Conservation (phyloP, 202 grass and related monocot genomes). For the Panicum virgatum region DNA sequence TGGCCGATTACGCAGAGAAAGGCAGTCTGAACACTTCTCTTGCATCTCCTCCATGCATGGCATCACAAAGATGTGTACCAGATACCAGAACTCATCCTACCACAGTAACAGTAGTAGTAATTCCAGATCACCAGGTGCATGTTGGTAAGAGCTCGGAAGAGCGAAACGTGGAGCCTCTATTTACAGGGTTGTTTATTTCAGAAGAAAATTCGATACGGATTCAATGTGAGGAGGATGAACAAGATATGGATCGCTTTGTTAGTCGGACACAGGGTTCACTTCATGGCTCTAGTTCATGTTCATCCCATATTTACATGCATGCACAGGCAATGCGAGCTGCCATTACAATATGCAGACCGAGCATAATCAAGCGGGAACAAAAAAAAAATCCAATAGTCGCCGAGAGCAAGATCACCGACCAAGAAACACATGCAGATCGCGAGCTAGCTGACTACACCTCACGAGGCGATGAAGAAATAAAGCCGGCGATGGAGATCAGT, state of each 20-base stretch:
- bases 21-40: neutral
- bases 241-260: neutral
- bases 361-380: neutral
- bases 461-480: neutral
- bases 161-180: neutral
- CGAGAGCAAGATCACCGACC: neutral
- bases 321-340: neutral
- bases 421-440: neutral
- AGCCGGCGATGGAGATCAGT: neutral
- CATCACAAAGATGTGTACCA: neutral
- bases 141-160: neutral
- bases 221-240: neutral
- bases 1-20: neutral
- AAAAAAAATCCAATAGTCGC: neutral
- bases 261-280: neutral
- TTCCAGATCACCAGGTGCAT: neutral
- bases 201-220: neutral
- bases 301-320: slow-evolving; percentile 29
- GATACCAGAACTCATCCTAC: too few species aligned
- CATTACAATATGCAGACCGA: slow-evolving; percentile 6
- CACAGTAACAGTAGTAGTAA: too few species aligned
- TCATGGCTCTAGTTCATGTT: neutral
- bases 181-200: neutral
- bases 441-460: neutral
- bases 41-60: neutral